Evolutionary conservation across 2,329 filamentous ascomycete species (phyloP).

Genomic region (Colletotrichum endophyticum): DNA sequence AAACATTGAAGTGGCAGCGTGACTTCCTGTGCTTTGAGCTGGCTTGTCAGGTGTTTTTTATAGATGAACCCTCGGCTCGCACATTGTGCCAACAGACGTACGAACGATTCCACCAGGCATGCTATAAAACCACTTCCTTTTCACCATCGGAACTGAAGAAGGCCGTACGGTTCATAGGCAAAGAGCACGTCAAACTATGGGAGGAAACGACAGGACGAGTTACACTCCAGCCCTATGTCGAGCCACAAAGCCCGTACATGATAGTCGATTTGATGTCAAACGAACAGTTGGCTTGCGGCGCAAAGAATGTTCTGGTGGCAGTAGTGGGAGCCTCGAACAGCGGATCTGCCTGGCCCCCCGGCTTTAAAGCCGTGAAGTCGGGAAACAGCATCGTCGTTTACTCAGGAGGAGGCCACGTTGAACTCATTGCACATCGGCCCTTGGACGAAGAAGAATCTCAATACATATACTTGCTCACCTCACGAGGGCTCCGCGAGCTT

Average conservation of each 20-base stretch:
- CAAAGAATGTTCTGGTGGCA: background rate
- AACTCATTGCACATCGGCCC: background rate
- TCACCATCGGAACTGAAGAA: background rate
- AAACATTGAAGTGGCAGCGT: background rate
- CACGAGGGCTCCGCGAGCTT: background rate
- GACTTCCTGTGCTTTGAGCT: background rate
- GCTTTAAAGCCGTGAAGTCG: background rate
- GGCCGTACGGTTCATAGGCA: background rate
- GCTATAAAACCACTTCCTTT: background rate
- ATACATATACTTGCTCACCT: background rate
- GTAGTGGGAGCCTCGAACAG: background rate
- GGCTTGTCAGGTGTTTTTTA: background rate
- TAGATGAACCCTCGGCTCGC: background rate
- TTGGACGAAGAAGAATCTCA: background rate
- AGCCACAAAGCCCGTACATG: background rate
- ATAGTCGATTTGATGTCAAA: background rate
- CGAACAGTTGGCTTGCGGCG: background rate
- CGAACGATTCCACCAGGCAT: background rate
- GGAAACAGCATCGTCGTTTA: background rate
- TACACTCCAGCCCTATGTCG: background rate
- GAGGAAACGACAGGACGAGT: background rate
- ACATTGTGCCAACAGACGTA: background rate
- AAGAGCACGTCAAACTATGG: background rate
- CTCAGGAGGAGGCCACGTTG: background rate
- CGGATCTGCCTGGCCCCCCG: background rate